Evolutionary conservation across 495 filamentous ascomycete genomes (phyloP).

Genomic region (Lasiosphaeria ovina): DNA sequence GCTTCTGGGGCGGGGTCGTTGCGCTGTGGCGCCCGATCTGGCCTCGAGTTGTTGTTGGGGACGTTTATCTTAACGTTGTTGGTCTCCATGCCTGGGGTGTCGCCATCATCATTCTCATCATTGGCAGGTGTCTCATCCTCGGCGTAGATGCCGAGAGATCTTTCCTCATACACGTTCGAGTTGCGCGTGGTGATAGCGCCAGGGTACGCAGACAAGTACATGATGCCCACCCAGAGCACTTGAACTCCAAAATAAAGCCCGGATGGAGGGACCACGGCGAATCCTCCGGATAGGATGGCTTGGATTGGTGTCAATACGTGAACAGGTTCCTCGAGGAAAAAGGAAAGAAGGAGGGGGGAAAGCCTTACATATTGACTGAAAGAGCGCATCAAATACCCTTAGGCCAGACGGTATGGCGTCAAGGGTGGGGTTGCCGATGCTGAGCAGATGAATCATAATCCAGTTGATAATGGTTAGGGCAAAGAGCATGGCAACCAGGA

Average conservation of each 20-base stretch:
- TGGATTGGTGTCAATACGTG: neutral
- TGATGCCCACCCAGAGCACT: conserved; percentile 82
- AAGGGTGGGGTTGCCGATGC: conserved; percentile 67
- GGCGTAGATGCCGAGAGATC: conserved; percentile 64
- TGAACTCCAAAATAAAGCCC: conserved; percentile 68
- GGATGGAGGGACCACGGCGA: conserved; percentile 76
- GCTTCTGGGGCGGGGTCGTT: no score
- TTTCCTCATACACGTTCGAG: conserved; percentile 66
- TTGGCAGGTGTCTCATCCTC: conserved; percentile 36
- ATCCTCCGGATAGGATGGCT: conserved; percentile 80
- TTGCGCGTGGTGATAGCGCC: conserved; percentile 70
- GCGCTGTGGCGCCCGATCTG: no score
- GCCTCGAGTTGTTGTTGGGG: no score
- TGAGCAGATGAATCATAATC: conserved; percentile 73
- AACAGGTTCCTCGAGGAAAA: neutral
- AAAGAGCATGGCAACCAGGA: conserved; percentile 68
- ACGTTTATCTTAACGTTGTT: no score
- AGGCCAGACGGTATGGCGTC: conserved; percentile 53
- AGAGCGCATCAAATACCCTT: conserved; percentile 72
- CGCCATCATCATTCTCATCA: conserved; percentile 19
- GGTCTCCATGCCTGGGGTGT: no score
- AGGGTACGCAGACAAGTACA: conserved; percentile 82
- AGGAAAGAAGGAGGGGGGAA: neutral
- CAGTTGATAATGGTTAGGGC: conserved; percentile 77
- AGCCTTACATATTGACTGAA: conserved; percentile 64